phyloP scores from a whole-genome alignment of 495 filamentous ascomycete species.

The Hypoxylon intermedium region DNA sequence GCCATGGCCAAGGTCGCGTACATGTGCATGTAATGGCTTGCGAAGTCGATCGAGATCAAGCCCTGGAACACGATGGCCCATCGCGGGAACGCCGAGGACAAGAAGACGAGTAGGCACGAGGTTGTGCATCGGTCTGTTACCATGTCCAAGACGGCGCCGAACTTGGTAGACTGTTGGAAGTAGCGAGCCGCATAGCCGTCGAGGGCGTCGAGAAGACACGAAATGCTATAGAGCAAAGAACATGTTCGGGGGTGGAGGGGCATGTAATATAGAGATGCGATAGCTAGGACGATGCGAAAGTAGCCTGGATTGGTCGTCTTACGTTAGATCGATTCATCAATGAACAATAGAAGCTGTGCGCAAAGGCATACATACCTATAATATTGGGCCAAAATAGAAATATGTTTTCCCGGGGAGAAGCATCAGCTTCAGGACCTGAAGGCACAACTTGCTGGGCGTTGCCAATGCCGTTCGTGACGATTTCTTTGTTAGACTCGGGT shows the following conservation, averaged over 20 bases:
- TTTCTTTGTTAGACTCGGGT: slow-evolving; percentile 17
- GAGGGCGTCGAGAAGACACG: slow-evolving; percentile 91
- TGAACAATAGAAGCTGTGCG: too few relatives aligned
- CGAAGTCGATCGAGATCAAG: slow-evolving; percentile 87
- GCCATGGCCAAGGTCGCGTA: slow-evolving; percentile 89
- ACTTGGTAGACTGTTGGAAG: slow-evolving; percentile 89
- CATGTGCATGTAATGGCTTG: slow-evolving; percentile 99
- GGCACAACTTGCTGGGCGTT: slow-evolving; percentile 28
- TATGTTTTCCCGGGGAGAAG: slow-evolving; percentile 74
- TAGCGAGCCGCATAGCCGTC: slow-evolving; percentile 89
- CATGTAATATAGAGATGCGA: slow-evolving; percentile 98
- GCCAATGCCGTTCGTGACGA: slow-evolving; percentile 40
- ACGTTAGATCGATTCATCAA: slow-evolving; percentile 10
- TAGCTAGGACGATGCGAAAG: slow-evolving; percentile 82
- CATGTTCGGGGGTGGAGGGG: slow-evolving; percentile 94
- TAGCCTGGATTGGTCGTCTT: slow-evolving; percentile 71
- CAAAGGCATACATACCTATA: slow-evolving; percentile 90
- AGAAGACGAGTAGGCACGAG: slow-evolving; percentile 88
- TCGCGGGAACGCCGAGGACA: slow-evolving; percentile 88
- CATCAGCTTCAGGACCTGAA: slow-evolving; percentile 27
- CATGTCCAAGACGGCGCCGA: slow-evolving; percentile 97
- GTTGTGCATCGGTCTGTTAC: slow-evolving; percentile 90
- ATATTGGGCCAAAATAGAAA: slow-evolving; percentile 95
- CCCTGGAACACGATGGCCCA: slow-evolving; percentile 94
- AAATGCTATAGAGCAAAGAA: slow-evolving; percentile 86